Evolutionary conservation across 2,329 filamentous ascomycete species (phyloP).

Genomic region (Sphaerostilbella broomeana): DNA sequence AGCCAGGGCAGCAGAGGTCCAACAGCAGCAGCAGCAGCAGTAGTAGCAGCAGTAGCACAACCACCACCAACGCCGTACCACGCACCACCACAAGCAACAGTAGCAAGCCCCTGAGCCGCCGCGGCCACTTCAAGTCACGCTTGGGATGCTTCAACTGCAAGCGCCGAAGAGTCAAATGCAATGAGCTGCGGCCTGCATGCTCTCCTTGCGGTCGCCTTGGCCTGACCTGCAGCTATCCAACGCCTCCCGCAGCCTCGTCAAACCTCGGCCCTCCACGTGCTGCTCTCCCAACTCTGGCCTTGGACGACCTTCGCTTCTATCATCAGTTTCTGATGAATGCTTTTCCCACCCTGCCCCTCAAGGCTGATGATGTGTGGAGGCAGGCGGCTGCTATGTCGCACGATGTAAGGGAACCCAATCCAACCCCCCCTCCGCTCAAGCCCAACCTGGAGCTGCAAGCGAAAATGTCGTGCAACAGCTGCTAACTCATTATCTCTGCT

Average conservation of each 20-base stretch:
- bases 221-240: constrained; percentile 28
- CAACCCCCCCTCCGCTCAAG: no score
- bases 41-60: no score
- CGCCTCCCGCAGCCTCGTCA: constrained; percentile 7
- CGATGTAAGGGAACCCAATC: constrained; percentile 25
- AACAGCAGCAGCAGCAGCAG: no score
- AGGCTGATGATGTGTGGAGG: constrained; percentile 27
- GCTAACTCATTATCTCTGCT: no score
- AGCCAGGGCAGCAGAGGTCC: no score
- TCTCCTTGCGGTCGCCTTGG: constrained; percentile 28
- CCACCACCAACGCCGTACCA: neutral
- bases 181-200: constrained; percentile 24
- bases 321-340: constrained; percentile 43
- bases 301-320: constrained; percentile 43
- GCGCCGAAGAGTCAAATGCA: constrained; percentile 27
- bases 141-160: constrained; percentile 30
- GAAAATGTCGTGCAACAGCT: no score
- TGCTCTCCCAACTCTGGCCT: constrained; percentile 24
- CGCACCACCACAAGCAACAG: neutral
- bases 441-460: neutral
- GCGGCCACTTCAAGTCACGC: constrained; percentile 25
- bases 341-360: constrained; percentile 30
- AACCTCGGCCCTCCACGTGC: constrained; percentile 11
- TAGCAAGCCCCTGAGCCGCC: constrained; percentile 15
- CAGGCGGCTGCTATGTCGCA: constrained; percentile 30